Percentiles rank a stretch among this genome's conserved stretches.
Conservation (phyloP, 495 filamentous ascomycete genomes). For the Tuber umbilicatum region DNA sequence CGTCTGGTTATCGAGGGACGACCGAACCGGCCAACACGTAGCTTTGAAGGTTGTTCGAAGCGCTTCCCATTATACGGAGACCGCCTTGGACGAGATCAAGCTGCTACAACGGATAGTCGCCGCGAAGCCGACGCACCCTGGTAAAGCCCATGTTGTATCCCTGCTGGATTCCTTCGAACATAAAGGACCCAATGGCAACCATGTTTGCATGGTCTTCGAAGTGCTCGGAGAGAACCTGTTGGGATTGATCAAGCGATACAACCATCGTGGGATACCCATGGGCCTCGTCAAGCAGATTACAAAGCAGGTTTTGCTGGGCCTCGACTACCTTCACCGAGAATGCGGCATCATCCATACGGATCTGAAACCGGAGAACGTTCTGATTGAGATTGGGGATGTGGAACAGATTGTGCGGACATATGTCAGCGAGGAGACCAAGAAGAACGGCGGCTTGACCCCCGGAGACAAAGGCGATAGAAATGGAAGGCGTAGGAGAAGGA, state of each 20-base stretch:
- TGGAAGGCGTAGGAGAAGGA: constrained; percentile 76
- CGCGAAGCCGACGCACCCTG: constrained; percentile 87
- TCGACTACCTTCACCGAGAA: constrained; percentile 94
- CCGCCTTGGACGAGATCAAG: constrained; percentile 98
- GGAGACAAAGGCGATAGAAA: constrained; percentile 80
- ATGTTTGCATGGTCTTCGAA: constrained; percentile 99
- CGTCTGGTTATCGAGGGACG: constrained; percentile 93
- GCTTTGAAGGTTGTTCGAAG: constrained; percentile 96
- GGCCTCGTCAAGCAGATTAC: constrained; percentile 95
- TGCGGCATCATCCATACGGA: constrained; percentile 99
- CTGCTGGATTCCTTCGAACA: constrained; percentile 95
- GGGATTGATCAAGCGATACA: constrained; percentile 96
- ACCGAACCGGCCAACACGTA: constrained; percentile 84
- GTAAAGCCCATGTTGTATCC: constrained; percentile 88
- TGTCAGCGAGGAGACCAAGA: constrained; percentile 71
- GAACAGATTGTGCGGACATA: constrained; percentile 93
- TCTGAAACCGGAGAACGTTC: constrained; percentile 93
- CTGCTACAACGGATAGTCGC: constrained; percentile 91
- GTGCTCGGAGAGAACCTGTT: constrained; percentile 93
- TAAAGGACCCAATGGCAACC: constrained; percentile 89
- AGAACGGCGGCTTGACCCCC: constrained; percentile 46
- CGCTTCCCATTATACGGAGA: constrained; percentile 97
- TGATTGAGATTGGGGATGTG: constrained; percentile 98
- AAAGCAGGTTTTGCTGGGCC: constrained; percentile 89
- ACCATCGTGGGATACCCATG: constrained; percentile 94